These are phyloP conservation scores for Larix sibirica DNA, from an alignment of 83 land plant genomes.

Conservation along the genomic window DNA sequence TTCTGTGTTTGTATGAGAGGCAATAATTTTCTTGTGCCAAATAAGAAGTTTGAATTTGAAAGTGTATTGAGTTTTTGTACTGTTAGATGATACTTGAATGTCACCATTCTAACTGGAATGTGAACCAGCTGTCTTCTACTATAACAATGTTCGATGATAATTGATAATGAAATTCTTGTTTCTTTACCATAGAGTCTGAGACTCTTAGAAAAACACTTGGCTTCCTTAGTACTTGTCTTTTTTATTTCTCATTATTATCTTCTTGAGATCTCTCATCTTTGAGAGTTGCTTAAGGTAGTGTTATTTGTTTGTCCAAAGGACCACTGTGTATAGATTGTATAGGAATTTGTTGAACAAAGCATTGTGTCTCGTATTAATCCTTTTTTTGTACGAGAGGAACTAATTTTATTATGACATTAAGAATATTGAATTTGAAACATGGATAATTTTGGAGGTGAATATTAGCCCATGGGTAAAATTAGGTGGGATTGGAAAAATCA, in stretches of 20 bases:
- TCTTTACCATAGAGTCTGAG: not conserved
- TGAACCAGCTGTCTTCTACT: not conserved
- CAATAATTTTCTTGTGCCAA: conserved; percentile 4
- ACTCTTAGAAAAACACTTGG: not conserved
- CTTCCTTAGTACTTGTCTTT: not conserved
- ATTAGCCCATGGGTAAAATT: too few species aligned
- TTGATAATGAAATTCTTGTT: not conserved
- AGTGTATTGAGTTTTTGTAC: conserved; percentile 16
- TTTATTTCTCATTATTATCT: not conserved
- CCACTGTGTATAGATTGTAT: conserved; percentile 13
- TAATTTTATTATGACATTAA: conserved; percentile 13
- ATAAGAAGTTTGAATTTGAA: conserved; percentile 10
- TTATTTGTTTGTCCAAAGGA: conserved; percentile 17
- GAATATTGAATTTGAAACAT: conserved; percentile 10
- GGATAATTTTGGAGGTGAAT: too few species aligned
- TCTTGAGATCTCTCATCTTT: not conserved
- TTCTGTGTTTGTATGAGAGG: conserved; percentile 18
- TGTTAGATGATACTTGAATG: not conserved
- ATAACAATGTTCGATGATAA: not conserved
- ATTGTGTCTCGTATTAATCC: conserved; percentile 14
- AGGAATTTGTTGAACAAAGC: conserved; percentile 16
- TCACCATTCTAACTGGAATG: not conserved
- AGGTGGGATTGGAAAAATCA: too few species aligned
- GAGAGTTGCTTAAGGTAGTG: conserved; percentile 1
- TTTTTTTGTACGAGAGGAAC: conserved; percentile 16